phyloP scores from a whole-genome alignment of 352 stramenopile genomes.

The Globisporangium rhizosaccharum region DNA sequence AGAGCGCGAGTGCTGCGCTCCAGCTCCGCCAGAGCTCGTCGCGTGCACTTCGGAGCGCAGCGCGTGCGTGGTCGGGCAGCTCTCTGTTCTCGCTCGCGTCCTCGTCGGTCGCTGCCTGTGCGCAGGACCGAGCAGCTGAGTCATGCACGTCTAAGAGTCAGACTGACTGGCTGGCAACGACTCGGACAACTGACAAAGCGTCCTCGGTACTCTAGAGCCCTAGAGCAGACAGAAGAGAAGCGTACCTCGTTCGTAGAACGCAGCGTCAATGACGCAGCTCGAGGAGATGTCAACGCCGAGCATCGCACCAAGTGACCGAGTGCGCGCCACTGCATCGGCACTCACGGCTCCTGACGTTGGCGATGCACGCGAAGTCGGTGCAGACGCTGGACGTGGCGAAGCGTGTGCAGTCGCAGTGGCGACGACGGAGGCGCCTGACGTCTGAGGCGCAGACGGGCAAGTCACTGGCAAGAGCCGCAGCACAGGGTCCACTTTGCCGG shows the following conservation, averaged over 20 bases:
- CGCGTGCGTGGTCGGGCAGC: neutral
- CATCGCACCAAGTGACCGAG: constrained; percentile 8
- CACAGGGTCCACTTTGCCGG: constrained; percentile 26
- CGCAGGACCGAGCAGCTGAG: neutral
- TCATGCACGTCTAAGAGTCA: neutral
- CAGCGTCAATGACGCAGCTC: constrained; percentile 35
- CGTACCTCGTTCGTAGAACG: constrained; percentile 21
- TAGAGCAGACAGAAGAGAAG: neutral
- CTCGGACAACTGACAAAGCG: neutral
- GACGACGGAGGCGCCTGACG: no score
- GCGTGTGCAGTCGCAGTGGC: neutral
- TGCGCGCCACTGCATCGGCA: neutral
- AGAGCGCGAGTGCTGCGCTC: constrained; percentile 9
- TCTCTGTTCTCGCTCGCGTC: neutral
- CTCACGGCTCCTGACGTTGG: neutral
- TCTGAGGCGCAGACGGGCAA: neutral
- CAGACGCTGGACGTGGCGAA: neutral
- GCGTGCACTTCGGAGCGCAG: constrained; percentile 5
- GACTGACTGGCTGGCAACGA: neutral
- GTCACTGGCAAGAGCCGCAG: constrained; percentile 17
- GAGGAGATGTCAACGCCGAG: constrained; percentile 33
- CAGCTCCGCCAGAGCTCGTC: constrained; percentile 24
- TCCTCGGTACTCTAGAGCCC: neutral
- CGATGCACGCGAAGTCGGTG: neutral
- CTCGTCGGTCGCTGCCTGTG: neutral